Conservation (phyloP, 2,329 filamentous ascomycete species). For the Aureobasidium melanogenum region DNA sequence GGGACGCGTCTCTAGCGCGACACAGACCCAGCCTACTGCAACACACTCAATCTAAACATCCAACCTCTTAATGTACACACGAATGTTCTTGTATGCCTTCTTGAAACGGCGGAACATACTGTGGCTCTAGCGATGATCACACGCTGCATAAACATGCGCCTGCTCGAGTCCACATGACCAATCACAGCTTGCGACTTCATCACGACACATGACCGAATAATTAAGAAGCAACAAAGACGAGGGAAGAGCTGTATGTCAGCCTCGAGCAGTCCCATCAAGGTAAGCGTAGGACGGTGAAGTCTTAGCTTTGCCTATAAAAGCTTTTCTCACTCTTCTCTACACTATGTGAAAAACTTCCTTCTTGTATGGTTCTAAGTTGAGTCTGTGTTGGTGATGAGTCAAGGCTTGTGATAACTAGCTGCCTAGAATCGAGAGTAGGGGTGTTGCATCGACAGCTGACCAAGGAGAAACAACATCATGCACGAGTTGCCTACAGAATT, state of each 20-base stretch:
- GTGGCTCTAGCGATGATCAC: slow-evolving; percentile 1
- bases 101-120: background rate
- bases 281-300: background rate
- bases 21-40: background rate
- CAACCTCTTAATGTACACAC: background rate
- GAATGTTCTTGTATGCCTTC: background rate
- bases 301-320: background rate
- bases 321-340: background rate
- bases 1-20: background rate
- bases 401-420: background rate
- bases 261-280: background rate
- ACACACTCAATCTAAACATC: background rate
- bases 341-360: background rate
- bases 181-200: background rate
- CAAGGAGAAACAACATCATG: slow-evolving; percentile 16
- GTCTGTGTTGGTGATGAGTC: background rate
- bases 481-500: slow-evolving; percentile 26
- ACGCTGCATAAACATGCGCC: background rate
- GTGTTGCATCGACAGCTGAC: background rate
- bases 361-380: background rate
- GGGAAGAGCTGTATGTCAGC: background rate
- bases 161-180: background rate
- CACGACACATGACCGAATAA: slow-evolving; percentile 6
- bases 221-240: background rate
- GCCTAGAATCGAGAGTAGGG: background rate